These are phyloP conservation scores for Pseudogymnoascus sp. DNA, from an alignment of 2,329 filamentous ascomycete genomes.

Conservation along the genomic window DNA sequence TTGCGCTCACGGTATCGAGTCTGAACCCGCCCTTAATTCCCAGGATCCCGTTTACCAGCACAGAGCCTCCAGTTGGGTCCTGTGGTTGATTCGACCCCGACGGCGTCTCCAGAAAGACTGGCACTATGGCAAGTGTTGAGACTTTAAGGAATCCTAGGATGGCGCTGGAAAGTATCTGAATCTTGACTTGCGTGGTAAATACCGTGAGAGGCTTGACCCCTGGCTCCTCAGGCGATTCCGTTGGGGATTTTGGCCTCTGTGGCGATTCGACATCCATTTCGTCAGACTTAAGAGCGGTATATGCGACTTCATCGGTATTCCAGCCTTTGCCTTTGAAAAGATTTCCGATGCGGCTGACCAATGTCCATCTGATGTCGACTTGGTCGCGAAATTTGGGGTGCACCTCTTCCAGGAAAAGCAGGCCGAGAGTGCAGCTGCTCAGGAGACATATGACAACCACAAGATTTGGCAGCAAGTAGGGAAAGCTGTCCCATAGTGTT, in stretches of 20 bases:
- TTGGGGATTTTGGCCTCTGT: not conserved
- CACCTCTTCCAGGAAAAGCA: not conserved
- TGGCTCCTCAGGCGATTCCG: not conserved
- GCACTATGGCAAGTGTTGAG: not conserved
- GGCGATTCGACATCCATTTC: not conserved
- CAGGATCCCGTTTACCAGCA: not conserved
- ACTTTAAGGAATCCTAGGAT: conserved; percentile 4
- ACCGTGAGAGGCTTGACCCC: not conserved
- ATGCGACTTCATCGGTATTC: not conserved
- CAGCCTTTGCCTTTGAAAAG: not conserved
- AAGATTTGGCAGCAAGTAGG: conserved; percentile 69
- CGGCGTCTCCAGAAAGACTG: not conserved
- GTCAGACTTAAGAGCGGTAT: not conserved
- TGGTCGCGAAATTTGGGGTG: not conserved
- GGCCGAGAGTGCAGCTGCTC: not conserved
- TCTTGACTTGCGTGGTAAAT: conserved; percentile 3
- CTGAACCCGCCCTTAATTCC: not conserved
- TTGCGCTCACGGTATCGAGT: not conserved
- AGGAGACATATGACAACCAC: not conserved
- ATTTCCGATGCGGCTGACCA: not conserved
- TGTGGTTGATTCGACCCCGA: not conserved
- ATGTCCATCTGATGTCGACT: conserved; percentile 1
- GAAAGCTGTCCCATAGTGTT: conserved; percentile 73
- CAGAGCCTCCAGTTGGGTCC: not conserved
- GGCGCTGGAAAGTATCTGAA: not conserved